Evolutionary conservation across 208 protist genomes (phyloP).

Genomic region (Crithidia expoeki): DNA sequence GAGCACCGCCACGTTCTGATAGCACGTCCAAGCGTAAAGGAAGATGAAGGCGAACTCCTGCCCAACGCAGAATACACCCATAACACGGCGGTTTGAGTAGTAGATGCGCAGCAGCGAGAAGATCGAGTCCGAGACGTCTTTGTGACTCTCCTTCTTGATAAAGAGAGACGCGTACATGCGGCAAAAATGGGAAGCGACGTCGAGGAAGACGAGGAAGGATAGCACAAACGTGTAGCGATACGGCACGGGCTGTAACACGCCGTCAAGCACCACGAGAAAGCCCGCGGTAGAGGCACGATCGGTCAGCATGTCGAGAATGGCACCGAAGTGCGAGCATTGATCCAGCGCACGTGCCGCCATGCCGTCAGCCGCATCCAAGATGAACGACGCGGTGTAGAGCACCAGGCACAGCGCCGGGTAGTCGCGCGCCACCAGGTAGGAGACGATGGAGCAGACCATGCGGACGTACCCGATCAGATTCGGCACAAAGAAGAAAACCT

Average conservation of each 20-base stretch:
- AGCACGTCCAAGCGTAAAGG: constrained; percentile 79
- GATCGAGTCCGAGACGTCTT: constrained; percentile 84
- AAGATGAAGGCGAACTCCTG: constrained; percentile 94
- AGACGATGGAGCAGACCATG: constrained; percentile 65
- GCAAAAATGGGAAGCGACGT: constrained; percentile 93
- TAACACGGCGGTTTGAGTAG: constrained; percentile 89
- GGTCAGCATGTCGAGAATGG: constrained; percentile 95
- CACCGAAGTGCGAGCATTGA: constrained; percentile 93
- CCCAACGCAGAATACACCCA: constrained; percentile 87
- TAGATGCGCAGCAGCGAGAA: constrained; percentile 88
- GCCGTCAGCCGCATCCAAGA: constrained; percentile 92
- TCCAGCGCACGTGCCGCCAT: constrained; percentile 83
- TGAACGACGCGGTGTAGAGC: constrained; percentile 81
- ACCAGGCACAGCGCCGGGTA: constrained; percentile 72
- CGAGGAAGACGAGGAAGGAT: constrained; percentile 82
- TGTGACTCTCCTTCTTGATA: constrained; percentile 72
- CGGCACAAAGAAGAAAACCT: constrained; percentile 83
- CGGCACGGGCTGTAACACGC: constrained; percentile 70
- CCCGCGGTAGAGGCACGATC: constrained; percentile 92
- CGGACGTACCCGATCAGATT: constrained; percentile 94
- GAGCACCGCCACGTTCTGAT: constrained; percentile 36
- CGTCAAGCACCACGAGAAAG: constrained; percentile 85
- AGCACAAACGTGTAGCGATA: constrained; percentile 62
- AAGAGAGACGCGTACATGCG: constrained; percentile 91
- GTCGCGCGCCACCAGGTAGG: constrained; percentile 75